Base-by-base conservation (phyloP, 306 rosid species). In the Phaseolus lunatus region DNA sequence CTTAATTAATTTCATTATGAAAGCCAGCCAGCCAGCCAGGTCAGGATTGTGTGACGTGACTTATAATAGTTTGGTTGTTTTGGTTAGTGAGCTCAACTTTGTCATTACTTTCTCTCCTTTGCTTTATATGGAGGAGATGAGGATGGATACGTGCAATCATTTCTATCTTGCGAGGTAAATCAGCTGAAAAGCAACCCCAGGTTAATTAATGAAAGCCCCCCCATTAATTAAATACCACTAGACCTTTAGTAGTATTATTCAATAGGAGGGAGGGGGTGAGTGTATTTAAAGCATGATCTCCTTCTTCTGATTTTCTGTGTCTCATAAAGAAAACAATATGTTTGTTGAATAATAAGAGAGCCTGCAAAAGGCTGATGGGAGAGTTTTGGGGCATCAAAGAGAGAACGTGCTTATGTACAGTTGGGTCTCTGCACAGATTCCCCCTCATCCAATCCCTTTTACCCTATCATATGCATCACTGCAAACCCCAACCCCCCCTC, bases 331-430 rank as follows among this genome's bases (percentile, higher is more conserved):
- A 82, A 65, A 57, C 70, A 56, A 73, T 15, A 70, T 70, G 74
- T 77, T 76, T 61, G 75, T 71, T 77, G 82, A 73, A 80, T 73
- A 73, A 73, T 49, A 58, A 81, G 56, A 23, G 59, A 54, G 68
- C 15, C 84, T 86, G 88, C 76, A 81, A 82, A 85, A 85, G 85
- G 81, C 85, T 81, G 89, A 74, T 71, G 84, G 20, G 22, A 7
- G 81, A 14, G 81, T 81, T 81, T 65, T 57, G 49, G 83, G 81
- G 78, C 82, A 76, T 81, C 81, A 79, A 71, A 75, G 76, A 83
- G 70, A 82, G 89, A 90, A 88, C 91, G 93, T 88, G 96, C 54
- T 67, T 9, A 19, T 84, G 85, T 74, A 82, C 85, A 85, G 89
- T 47, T 0, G 19, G 72, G 58, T 73, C 84, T 84, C 93, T 87